Percentiles rank a stretch among this genome's conserved stretches.
These are phyloP conservation scores for Arabis hirsuta DNA, from an alignment of 345 rosid genomes.

Conservation along the genomic window DNA sequence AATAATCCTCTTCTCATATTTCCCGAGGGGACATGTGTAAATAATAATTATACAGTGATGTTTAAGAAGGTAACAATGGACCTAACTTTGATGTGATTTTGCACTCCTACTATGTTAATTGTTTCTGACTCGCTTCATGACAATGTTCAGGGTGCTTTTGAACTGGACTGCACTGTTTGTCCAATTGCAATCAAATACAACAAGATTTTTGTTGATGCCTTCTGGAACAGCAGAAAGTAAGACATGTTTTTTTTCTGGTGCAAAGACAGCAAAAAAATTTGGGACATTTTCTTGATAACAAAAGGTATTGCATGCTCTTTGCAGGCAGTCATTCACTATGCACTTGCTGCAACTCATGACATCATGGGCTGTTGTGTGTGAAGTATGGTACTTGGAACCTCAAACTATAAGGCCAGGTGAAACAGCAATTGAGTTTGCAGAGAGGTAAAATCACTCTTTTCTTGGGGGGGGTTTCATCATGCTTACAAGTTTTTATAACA, in stretches of 20 bases:
- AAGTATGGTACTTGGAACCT: constrained; percentile 99
- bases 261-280: too few species aligned
- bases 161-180: constrained; percentile 92
- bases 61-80: constrained; percentile 75
- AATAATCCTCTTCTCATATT: constrained; percentile 93
- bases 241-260: too few species aligned
- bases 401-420: constrained; percentile 85
- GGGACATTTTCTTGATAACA: constrained; percentile 23
- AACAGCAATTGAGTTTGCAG: constrained; percentile 94
- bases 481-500: background rate
- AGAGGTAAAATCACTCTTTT: constrained; percentile 59
- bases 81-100: constrained; percentile 10
- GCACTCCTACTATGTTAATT: background rate
- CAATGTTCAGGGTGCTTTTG: constrained; percentile 86
- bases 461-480: too few species aligned
- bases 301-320: constrained; percentile 26
- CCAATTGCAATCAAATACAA: constrained; percentile 97
- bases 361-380: constrained; percentile 99
- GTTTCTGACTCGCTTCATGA: constrained; percentile 37
- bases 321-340: constrained; percentile 96
- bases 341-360: constrained; percentile 99
- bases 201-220: constrained; percentile 96
- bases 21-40: constrained; percentile 95
- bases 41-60: constrained; percentile 95
- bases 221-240: constrained; percentile 99